A percentile compares a stretch with the other conserved stretches of the same genome.
Evolutionary conservation across 768 basidiomycete genomes (phyloP).

Genomic region (Boletellus ananas): DNA sequence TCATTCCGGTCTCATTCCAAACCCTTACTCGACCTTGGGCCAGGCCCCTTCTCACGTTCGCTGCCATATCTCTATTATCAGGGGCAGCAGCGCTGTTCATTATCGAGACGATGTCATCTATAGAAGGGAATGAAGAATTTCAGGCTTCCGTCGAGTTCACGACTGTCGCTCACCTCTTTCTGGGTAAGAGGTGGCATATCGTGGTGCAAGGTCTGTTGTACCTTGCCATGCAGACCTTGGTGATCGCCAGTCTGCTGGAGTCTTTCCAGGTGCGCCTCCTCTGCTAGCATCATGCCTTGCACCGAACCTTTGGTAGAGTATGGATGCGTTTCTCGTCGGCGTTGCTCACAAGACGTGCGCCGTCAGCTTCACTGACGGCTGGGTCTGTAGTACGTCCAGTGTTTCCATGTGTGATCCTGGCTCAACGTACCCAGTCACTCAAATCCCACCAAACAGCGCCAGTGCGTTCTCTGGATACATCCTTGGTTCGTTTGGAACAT

Average conservation of each 20-base stretch:
- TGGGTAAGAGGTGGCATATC: conserved; percentile 24
- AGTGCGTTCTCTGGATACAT: conserved; percentile 22
- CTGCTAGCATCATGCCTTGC: not conserved
- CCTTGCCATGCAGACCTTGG: conserved; percentile 21
- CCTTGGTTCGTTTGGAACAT: conserved; percentile 22
- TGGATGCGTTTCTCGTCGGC: conserved; percentile 22
- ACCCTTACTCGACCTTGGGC: not conserved
- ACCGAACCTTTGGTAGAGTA: conserved; percentile 9
- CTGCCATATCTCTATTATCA: conserved; percentile 16
- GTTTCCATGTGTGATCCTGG: not conserved
- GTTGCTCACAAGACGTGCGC: conserved; percentile 26
- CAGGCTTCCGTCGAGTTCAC: conserved; percentile 26
- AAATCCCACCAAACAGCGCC: conserved; percentile 1
- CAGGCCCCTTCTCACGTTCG: conserved; percentile 18
- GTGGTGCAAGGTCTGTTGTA: conserved; percentile 17
- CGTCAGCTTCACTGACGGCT: conserved; percentile 20
- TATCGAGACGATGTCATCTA: conserved; percentile 24
- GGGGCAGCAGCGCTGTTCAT: conserved; percentile 19
- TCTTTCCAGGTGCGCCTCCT: conserved; percentile 19
- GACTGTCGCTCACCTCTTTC: conserved; percentile 24
- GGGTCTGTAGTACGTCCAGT: conserved; percentile 18
- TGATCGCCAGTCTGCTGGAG: conserved; percentile 22
- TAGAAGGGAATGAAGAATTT: conserved; percentile 23
- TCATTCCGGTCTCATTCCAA: not conserved
- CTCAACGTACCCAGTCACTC: conserved; percentile 10